Percentiles rank a stretch among this genome's conserved stretches.
Evolutionary conservation across 305 asterid species (phyloP).

Genomic region (Nicotiana rustica): DNA sequence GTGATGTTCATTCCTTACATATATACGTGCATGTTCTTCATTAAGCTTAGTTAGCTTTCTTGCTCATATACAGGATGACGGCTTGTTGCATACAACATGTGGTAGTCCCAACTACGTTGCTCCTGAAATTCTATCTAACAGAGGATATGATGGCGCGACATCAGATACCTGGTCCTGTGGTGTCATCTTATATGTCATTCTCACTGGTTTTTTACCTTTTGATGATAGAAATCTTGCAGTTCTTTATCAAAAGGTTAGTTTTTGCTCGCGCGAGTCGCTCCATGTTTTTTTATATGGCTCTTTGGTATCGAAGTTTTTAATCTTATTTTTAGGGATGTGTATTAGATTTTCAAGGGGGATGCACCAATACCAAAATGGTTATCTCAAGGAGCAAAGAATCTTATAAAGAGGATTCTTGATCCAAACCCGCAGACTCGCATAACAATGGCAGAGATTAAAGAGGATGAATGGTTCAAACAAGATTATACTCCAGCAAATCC

Average conservation of each 20-base stretch:
- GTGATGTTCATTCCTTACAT: neutral
- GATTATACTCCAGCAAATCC: slow-evolving; percentile 68
- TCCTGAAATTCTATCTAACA: slow-evolving; percentile 86
- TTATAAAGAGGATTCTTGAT: slow-evolving; percentile 85
- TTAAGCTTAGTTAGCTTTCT: slow-evolving; percentile 27
- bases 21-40: neutral
- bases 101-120: slow-evolving; percentile 99
- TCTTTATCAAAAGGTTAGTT: slow-evolving; percentile 86
- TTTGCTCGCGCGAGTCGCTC: neutral
- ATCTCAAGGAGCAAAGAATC: slow-evolving; percentile 73
- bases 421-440: slow-evolving; percentile 83
- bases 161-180: slow-evolving; percentile 98
- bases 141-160: slow-evolving; percentile 92
- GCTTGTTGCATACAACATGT: slow-evolving; percentile 92
- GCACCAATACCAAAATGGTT: slow-evolving; percentile 89
- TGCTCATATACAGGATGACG: slow-evolving; percentile 67
- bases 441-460: slow-evolving; percentile 72
- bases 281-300: neutral
- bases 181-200: slow-evolving; percentile 84
- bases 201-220: slow-evolving; percentile 93
- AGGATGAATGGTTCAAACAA: slow-evolving; percentile 83
- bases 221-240: slow-evolving; percentile 94
- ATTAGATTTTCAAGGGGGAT: slow-evolving; percentile 85
- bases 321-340: slow-evolving; percentile 29
- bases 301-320: neutral